Conservation (phyloP, 371 early-diverging fungal species). For the Dichotomocladium elegans region DNA sequence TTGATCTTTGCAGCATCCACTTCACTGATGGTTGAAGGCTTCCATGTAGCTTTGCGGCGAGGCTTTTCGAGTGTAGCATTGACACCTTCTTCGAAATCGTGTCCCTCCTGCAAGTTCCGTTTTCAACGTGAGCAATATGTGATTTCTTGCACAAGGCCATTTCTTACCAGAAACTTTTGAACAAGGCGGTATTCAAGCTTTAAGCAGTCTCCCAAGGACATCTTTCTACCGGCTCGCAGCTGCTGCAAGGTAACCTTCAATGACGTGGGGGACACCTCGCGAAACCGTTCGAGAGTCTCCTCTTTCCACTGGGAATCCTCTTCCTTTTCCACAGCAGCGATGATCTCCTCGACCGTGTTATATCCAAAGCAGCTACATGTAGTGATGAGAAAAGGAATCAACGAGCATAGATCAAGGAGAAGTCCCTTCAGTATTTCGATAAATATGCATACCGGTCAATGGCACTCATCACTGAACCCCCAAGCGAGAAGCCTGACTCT, state of each 20-base stretch:
- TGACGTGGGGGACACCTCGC: slow-evolving; percentile 80
- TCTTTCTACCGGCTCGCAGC: slow-evolving; percentile 68
- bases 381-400: neutral
- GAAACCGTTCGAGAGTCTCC: slow-evolving; percentile 64
- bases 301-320: slow-evolving; percentile 65
- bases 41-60: slow-evolving; percentile 66
- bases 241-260: slow-evolving; percentile 86
- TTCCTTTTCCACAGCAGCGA: slow-evolving; percentile 73
- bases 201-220: slow-evolving; percentile 77
- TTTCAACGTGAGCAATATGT: neutral
- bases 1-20: slow-evolving; percentile 58
- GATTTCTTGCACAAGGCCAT: neutral
- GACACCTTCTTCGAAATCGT: slow-evolving; percentile 91
- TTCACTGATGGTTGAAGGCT: slow-evolving; percentile 55
- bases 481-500: slow-evolving; percentile 41
- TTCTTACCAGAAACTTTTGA: slow-evolving; percentile 68
- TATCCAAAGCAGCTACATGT: slow-evolving; percentile 54
- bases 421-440: too few relatives aligned
- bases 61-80: slow-evolving; percentile 71
- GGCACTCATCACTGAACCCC: slow-evolving; percentile 61
- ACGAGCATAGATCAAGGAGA: neutral
- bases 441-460: slow-evolving; percentile 83
- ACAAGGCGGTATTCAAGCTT: slow-evolving; percentile 83
- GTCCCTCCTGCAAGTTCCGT: slow-evolving; percentile 41
- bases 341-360: slow-evolving; percentile 79